A percentile compares a stretch with the other conserved stretches of the same genome.
phyloP scores from a whole-genome alignment of 2,329 filamentous ascomycete genomes.

The Sporothrix protearum region DNA sequence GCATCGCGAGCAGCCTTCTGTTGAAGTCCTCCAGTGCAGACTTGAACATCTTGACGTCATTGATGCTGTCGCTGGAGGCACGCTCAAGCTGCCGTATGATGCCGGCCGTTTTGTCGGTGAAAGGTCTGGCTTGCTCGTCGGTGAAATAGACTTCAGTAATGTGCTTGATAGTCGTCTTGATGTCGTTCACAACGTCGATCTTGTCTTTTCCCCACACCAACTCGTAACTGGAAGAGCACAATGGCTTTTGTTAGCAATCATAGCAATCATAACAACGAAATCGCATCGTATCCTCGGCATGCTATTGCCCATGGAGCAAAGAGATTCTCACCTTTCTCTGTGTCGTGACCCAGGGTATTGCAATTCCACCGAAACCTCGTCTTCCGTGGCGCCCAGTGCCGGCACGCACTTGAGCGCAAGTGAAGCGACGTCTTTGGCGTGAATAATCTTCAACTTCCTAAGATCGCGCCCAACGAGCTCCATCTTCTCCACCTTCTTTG shows the following conservation, averaged over 20 bases:
- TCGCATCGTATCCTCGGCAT: background rate
- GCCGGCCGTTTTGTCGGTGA: constrained; percentile 69
- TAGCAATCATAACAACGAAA: constrained; percentile 21
- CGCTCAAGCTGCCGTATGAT: constrained; percentile 74
- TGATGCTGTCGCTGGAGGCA: constrained; percentile 64
- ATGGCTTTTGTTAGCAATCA: background rate
- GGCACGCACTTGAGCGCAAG: constrained; percentile 50
- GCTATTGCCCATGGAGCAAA: background rate
- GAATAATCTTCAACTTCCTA: constrained; percentile 49
- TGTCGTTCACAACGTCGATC: constrained; percentile 72
- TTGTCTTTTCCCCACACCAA: constrained; percentile 75
- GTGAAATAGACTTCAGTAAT: constrained; percentile 76
- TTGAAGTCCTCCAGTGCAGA: constrained; percentile 76
- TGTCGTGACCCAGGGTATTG: constrained; percentile 70
- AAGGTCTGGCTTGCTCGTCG: constrained; percentile 60
- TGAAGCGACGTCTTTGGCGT: constrained; percentile 56
- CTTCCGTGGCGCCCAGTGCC: constrained; percentile 47
- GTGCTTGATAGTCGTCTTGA: constrained; percentile 64
- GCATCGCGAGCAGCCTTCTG: constrained; percentile 58
- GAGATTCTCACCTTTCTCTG: constrained; percentile 33
- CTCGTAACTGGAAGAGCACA: constrained; percentile 53
- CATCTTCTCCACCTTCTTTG: background rate
- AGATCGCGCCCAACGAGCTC: constrained; percentile 35
- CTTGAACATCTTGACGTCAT: constrained; percentile 65
- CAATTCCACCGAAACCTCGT: constrained; percentile 62